Percentiles rank a stretch among this genome's conserved stretches.
These are phyloP conservation scores for Coleophoma crateriformis DNA, from an alignment of 2,329 filamentous ascomycete genomes.

Conservation along the genomic window DNA sequence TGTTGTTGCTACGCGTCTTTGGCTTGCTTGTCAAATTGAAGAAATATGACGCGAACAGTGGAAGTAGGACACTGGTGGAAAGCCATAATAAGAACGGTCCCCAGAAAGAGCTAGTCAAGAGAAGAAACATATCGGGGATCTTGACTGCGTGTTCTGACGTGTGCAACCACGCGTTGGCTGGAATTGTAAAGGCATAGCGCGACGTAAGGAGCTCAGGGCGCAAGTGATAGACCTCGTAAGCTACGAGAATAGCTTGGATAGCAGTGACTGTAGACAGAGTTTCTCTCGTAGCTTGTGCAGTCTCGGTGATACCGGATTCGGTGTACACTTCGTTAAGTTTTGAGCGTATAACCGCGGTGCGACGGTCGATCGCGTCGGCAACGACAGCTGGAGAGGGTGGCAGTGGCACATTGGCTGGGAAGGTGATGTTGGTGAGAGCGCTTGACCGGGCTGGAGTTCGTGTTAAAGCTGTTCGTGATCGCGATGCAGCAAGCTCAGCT, in stretches of 20 bases:
- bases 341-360: slow-evolving; percentile 59
- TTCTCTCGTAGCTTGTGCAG: slow-evolving; percentile 61
- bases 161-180: slow-evolving; percentile 50
- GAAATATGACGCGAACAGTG: slow-evolving; percentile 74
- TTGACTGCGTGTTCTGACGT: slow-evolving; percentile 56
- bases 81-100: slow-evolving; percentile 72
- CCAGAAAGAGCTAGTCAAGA: slow-evolving; percentile 80
- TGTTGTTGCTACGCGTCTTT: slow-evolving; percentile 24
- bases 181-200: slow-evolving; percentile 67
- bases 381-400: slow-evolving; percentile 77
- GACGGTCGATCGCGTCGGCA: slow-evolving; percentile 69
- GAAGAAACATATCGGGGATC: slow-evolving; percentile 74
- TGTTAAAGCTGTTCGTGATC: slow-evolving; percentile 21
- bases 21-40: slow-evolving; percentile 72
- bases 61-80: slow-evolving; percentile 64
- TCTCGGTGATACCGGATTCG: slow-evolving; percentile 61
- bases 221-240: slow-evolving; percentile 67
- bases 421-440: slow-evolving; percentile 24
- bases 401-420: slow-evolving; percentile 57
- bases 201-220: slow-evolving; percentile 66
- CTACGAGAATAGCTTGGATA: slow-evolving; percentile 62
- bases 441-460: slow-evolving; percentile 21
- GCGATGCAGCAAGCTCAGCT: slow-evolving; percentile 20
- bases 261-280: slow-evolving; percentile 66
- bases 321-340: slow-evolving; percentile 60